phyloP scores from a whole-genome alignment of 257 asterid species.

The Misopates orontium region DNA sequence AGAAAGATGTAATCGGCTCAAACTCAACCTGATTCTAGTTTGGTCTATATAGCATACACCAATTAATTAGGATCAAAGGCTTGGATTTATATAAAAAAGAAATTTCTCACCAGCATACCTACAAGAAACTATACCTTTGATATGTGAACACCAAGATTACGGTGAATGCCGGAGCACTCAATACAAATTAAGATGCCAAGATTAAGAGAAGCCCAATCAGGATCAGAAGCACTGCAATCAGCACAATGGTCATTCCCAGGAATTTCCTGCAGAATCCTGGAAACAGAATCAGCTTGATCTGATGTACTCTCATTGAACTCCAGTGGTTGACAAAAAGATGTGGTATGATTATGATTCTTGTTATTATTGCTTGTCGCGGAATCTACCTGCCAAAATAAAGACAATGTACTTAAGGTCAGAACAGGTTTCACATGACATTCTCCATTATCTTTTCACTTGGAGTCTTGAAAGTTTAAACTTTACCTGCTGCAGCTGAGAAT shows the following conservation, averaged over 20 bases:
- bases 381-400: slow-evolving; percentile 60
- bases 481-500: slow-evolving; percentile 91
- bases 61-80: no score
- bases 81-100: no score
- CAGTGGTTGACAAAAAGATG: slow-evolving; percentile 39
- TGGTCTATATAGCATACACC: no score
- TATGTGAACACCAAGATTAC: slow-evolving; percentile 98
- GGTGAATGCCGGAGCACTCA: slow-evolving; percentile 98
- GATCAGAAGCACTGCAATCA: slow-evolving; percentile 81
- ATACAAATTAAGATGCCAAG: slow-evolving; percentile 93
- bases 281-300: slow-evolving; percentile 62
- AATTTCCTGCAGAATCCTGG: slow-evolving; percentile 71
- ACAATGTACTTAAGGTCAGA: slow-evolving; percentile 18
- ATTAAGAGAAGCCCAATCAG: slow-evolving; percentile 99
- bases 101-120: slow-evolving; percentile 1
- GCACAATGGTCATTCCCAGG: slow-evolving; percentile 89
- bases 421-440: slow-evolving; percentile 21
- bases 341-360: slow-evolving; percentile 35
- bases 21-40: no score
- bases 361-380: slow-evolving; percentile 38
- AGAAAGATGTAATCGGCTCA: no score
- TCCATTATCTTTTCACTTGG: slow-evolving; percentile 2
- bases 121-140: slow-evolving; percentile 64
- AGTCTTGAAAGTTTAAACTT: slow-evolving; percentile 21
- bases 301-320: slow-evolving; percentile 43